Evolutionary conservation across 257 asterid genomes (phyloP), one percentile per base, ranked within the genome.

Genomic region (Solanum paucissectum): DNA sequence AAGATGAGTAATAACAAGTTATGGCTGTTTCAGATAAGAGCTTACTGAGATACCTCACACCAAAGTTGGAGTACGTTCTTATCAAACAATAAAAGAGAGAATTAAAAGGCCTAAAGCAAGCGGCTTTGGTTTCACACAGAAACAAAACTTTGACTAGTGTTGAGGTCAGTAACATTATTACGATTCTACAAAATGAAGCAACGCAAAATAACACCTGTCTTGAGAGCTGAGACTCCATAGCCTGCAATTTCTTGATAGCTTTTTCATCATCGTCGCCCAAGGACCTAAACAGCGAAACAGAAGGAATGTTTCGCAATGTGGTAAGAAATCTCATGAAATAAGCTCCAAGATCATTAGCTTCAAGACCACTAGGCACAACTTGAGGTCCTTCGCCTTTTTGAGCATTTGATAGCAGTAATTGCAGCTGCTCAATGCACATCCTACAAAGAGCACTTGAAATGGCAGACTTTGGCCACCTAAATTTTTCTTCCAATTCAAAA

Each of bases 391-490:
- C 99, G 83, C 92, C 98, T 91, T 93, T 97, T 89, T 93, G 98
- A 83, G 95, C 95, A 92, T 92, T 94, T 86, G 98, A 91, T 46
- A 97, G 95, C 91, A 97, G 90, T 37, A 89, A 64, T 88, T 97
- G 98, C n/a, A 96, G 94, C 96, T 97, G 99, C 91, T 97, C 98
- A 49, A 97, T 92, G 86, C 99, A 97, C 93, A 93, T 92, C 92
- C 92, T 96, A 82, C 94, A 87, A 87, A 96, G 93, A 90, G 95
- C 91, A 94, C 89, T 92, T 37, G 99, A 95, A 84, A 93, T 93
- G 36, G 94, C 88, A 11, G 94, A 91, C 87, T 94, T 96, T 32
- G 99, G 99, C 99, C 99, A 97, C 91, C 93, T 91, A 88, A 97
- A 92, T 89, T 91, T 97, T 60, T 97, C 99, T 87, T 95, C 93